These are phyloP conservation scores for Syzygium oleosum DNA, from an alignment of 345 rosid species.

Conservation along the genomic window DNA sequence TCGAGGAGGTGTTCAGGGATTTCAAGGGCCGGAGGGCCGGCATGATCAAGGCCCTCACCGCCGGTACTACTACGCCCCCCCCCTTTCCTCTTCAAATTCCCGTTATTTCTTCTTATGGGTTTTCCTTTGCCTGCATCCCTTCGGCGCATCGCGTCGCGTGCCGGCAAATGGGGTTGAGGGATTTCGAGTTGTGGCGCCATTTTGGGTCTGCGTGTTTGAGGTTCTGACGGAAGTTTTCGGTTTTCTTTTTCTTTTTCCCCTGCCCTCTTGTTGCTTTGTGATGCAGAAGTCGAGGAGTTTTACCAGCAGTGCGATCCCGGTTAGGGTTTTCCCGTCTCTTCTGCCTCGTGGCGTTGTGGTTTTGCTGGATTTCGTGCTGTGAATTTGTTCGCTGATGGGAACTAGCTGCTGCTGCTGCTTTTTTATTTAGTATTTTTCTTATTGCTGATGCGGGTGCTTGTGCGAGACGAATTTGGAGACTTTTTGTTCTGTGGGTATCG, in stretches of 20 bases:
- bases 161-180: background rate
- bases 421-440: background rate
- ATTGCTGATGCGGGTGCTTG: background rate
- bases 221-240: background rate
- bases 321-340: slow-evolving; percentile 14
- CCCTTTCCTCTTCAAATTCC: no score
- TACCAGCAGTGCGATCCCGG: slow-evolving; percentile 76
- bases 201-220: background rate
- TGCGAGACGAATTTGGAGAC: background rate
- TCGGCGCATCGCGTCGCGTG: background rate
- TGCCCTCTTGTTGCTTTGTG: background rate
- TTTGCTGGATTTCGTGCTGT: background rate
- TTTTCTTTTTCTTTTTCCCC: background rate
- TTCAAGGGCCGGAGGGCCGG: slow-evolving; percentile 68
- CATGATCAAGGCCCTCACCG: slow-evolving; percentile 65
- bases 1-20: slow-evolving; percentile 63
- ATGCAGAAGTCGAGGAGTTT: slow-evolving; percentile 63
- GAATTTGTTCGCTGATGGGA: background rate
- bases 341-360: background rate
- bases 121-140: background rate
- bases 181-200: background rate
- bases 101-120: no score
- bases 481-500: background rate
- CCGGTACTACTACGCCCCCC: slow-evolving; percentile 12
- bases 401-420: background rate